These are phyloP conservation scores for Candida glaebosa DNA, from an alignment of 805 yeast species.

Conservation along the genomic window DNA sequence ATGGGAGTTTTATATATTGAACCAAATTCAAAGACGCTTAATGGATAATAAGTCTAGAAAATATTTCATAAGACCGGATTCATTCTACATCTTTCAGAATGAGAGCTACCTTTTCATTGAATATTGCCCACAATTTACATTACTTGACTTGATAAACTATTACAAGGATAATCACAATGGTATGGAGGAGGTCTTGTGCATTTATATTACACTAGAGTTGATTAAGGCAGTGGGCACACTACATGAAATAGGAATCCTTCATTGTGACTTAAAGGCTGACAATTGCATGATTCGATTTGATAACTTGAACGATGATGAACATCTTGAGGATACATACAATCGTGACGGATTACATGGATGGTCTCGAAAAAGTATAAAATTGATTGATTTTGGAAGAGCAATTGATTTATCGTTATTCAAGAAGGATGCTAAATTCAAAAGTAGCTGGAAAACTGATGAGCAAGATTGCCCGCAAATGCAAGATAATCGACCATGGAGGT, in stretches of 20 bases:
- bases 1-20: constrained; percentile 81
- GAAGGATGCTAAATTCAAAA: constrained; percentile 46
- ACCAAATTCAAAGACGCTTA: constrained; percentile 47
- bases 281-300: constrained; percentile 73
- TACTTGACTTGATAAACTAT: constrained; percentile 62
- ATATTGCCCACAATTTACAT: constrained; percentile 66
- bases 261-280: constrained; percentile 84
- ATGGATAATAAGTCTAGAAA: constrained; percentile 8
- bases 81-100: constrained; percentile 55
- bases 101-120: constrained; percentile 68
- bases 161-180: constrained; percentile 24
- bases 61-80: constrained; percentile 49
- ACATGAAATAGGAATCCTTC: constrained; percentile 67
- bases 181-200: constrained; percentile 59
- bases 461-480: constrained; percentile 76
- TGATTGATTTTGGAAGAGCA: constrained; percentile 82
- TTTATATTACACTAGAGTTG: constrained; percentile 64
- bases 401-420: constrained; percentile 63
- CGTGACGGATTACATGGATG: constrained; percentile 42
- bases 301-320: constrained; percentile 11
- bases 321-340: constrained; percentile 20
- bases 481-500: constrained; percentile 61
- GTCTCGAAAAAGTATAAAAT: constrained; percentile 50
- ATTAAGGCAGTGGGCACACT: constrained; percentile 54
- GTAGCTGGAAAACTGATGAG: constrained; percentile 58